Evolutionary conservation across 306 rosid genomes (phyloP).

Genomic region (Gastrolobium bilobum): DNA sequence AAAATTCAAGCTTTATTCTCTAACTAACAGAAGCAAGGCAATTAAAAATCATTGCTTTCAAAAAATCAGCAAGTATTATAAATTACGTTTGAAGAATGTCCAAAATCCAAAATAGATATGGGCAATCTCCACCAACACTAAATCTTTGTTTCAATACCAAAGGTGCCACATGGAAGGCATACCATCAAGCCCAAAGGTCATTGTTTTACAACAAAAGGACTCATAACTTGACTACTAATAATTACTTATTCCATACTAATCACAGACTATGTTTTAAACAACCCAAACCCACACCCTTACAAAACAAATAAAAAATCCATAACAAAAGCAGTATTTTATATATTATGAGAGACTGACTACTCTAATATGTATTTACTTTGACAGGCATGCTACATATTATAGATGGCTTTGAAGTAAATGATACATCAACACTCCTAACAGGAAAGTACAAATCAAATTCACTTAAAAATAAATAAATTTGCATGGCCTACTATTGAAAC

Average conservation of each 20-base stretch:
- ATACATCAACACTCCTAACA: background rate
- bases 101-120: background rate
- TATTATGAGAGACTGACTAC: background rate
- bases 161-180: background rate
- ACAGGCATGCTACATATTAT: background rate
- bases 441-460: conserved; percentile 34
- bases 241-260: conserved; percentile 34
- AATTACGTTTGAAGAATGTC: conserved; percentile 7
- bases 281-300: background rate
- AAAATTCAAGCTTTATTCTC: conserved; percentile 14
- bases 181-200: conserved; percentile 32
- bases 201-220: conserved; percentile 24
- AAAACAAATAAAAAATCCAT: background rate
- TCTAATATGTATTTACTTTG: conserved; percentile 1
- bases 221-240: background rate
- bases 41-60: background rate
- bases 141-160: conserved; percentile 15
- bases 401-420: conserved; percentile 25
- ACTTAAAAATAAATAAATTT: background rate
- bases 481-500: background rate
- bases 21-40: conserved; percentile 27
- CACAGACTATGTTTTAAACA: background rate
- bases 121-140: background rate
- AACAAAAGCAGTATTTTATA: background rate
- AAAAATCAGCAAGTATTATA: conserved; percentile 7